Percentiles rank a stretch among this genome's conserved stretches.
phyloP scores from a whole-genome alignment of 164 flowering plant species.

The Chimonanthus praecox region DNA sequence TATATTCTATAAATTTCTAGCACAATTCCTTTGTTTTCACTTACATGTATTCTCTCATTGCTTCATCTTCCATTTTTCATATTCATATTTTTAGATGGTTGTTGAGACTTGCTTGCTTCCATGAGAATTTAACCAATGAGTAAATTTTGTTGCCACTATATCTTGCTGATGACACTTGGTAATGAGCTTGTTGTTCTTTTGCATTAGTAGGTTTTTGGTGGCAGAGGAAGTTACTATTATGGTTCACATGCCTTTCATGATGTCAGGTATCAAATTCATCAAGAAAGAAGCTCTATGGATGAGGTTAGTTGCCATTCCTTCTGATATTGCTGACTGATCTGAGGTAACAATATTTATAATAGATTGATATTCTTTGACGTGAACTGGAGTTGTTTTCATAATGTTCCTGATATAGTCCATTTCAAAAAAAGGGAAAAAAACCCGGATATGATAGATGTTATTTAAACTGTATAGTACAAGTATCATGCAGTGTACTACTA shows the following conservation, averaged over 20 bases:
- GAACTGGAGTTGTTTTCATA: too few relatives aligned
- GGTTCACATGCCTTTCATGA: conserved; percentile 38
- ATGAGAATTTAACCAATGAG: not conserved
- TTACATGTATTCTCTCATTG: not conserved
- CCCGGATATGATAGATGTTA: not conserved
- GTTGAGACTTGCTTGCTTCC: not conserved
- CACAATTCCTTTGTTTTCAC: not conserved
- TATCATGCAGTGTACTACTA: not conserved
- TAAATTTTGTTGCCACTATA: not conserved
- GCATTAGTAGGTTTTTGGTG: conserved; percentile 58
- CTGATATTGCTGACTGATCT: conserved; percentile 7
- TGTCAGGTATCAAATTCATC: conserved; percentile 45
- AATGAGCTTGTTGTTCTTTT: conserved; percentile 23
- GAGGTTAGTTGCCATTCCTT: conserved; percentile 42
- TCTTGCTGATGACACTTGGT: not conserved
- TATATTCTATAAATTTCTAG: not conserved
- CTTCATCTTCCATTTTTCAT: not conserved
- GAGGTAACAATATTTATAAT: too few relatives aligned
- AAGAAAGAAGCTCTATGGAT: conserved; percentile 48
- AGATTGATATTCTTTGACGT: too few relatives aligned
- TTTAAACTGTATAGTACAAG: not conserved
- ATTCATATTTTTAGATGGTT: not conserved
- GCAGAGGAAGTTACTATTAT: conserved; percentile 41
- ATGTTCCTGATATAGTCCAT: not conserved
- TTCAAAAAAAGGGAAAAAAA: not conserved